Percentiles rank a stretch among this genome's conserved stretches.
phyloP scores from a whole-genome alignment of 2,329 filamentous ascomycete genomes.

The Trichocomaceae sp. region DNA sequence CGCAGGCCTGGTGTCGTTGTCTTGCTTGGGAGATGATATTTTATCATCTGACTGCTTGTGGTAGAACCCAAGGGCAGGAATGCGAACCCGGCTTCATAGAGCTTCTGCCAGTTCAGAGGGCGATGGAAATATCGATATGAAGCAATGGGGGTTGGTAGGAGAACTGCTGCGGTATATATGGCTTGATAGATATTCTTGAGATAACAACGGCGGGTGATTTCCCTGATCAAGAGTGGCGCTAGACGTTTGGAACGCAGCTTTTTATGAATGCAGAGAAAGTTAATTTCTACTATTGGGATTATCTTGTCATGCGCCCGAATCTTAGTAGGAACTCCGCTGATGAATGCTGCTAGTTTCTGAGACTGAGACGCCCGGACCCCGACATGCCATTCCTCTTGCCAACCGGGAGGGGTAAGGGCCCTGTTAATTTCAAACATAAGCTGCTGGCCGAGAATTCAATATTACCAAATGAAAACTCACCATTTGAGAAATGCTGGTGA shows the following conservation, averaged over 20 bases:
- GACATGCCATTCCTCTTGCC: constrained; percentile 90
- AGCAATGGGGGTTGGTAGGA: constrained; percentile 84
- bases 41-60: constrained; percentile 74
- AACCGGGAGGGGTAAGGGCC: constrained; percentile 90
- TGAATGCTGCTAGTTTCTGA: constrained; percentile 89
- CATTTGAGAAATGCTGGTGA: constrained; percentile 82
- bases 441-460: background rate
- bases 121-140: constrained; percentile 95
- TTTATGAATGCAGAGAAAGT: constrained; percentile 97
- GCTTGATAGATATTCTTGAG: constrained; percentile 82
- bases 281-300: constrained; percentile 82
- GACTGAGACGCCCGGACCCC: constrained; percentile 81
- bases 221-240: constrained; percentile 90
- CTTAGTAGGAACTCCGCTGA: constrained; percentile 82
- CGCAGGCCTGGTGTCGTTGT: constrained; percentile 71
- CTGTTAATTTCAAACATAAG: constrained; percentile 39
- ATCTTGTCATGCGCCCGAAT: constrained; percentile 70
- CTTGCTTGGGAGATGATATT: constrained; percentile 71
- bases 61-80: constrained; percentile 77
- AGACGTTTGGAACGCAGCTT: constrained; percentile 91
- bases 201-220: constrained; percentile 90
- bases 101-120: constrained; percentile 88
- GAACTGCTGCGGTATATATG: constrained; percentile 90
- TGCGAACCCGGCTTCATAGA: constrained; percentile 91
- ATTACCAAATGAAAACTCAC: constrained; percentile 43